Evolutionary conservation across 2,329 filamentous ascomycete genomes (phyloP).

Genomic region (Colletotrichum sidae): DNA sequence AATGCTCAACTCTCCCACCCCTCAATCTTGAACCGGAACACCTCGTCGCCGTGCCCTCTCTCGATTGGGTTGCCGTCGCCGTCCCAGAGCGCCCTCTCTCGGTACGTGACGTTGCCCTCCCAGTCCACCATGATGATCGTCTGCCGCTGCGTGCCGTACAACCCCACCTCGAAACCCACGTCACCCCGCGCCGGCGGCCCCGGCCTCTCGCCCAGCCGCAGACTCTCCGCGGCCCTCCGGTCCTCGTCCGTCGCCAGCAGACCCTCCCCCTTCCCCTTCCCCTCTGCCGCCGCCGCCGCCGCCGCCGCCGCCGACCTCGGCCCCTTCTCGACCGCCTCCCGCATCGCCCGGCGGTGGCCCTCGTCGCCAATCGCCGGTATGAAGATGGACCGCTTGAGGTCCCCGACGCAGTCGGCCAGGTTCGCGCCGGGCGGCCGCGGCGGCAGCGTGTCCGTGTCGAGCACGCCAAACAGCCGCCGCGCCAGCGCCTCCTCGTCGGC

Average conservation of each 20-base stretch:
- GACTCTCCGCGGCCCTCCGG: conserved; percentile 47
- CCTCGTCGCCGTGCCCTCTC: conserved; percentile 66
- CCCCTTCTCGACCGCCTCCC: conserved; percentile 52
- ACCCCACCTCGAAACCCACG: conserved; percentile 65
- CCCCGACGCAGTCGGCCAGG: conserved; percentile 65
- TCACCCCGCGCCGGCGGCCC: conserved; percentile 41
- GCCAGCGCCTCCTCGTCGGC: conserved; percentile 61
- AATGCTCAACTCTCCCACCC: conserved; percentile 55
- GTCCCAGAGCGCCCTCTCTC: conserved; percentile 71
- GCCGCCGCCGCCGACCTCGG: conserved; percentile 55
- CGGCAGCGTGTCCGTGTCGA: conserved; percentile 70
- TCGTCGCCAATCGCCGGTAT: conserved; percentile 68
- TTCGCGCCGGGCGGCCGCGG: conserved; percentile 48
- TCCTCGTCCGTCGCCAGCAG: conserved; percentile 52
- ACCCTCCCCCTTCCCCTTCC: conserved; percentile 50
- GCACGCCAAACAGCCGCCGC: conserved; percentile 63
- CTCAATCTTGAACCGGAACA: conserved; percentile 67
- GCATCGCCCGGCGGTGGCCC: conserved; percentile 57
- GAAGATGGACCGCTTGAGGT: conserved; percentile 71
- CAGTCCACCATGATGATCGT: conserved; percentile 72
- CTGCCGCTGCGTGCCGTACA: conserved; percentile 75
- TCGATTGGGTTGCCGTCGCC: conserved; percentile 65
- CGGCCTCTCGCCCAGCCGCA: conserved; percentile 45
- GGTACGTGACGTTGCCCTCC: conserved; percentile 70
- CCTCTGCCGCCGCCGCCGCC: conserved; percentile 57